These are phyloP conservation scores for Vicia faba DNA, from an alignment of 306 rosid species.

Conservation along the genomic window DNA sequence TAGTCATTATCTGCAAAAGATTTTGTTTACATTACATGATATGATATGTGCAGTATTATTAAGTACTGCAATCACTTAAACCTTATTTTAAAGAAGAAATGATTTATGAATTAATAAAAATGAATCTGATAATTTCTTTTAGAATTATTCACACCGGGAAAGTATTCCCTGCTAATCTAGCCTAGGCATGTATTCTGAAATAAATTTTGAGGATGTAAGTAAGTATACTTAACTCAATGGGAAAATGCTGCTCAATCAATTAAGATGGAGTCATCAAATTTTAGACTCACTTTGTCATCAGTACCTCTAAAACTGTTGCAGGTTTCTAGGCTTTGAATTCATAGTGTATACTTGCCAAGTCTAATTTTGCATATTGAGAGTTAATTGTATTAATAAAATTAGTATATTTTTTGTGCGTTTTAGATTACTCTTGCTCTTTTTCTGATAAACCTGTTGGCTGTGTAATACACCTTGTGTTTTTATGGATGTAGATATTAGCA, in stretches of 20 bases:
- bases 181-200: conserved; percentile 2
- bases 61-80: not conserved
- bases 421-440: not conserved
- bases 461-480: conserved; percentile 35
- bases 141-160: not conserved
- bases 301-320: not conserved
- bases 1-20: conserved; percentile 23
- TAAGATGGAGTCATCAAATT: not conserved
- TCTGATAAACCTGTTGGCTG: conserved; percentile 30
- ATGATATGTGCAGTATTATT: conserved; percentile 7
- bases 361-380: conserved; percentile 33
- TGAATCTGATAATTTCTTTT: conserved; percentile 5
- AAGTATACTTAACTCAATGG: conserved; percentile 2
- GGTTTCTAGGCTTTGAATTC: conserved; percentile 13
- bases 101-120: conserved; percentile 16
- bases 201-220: not conserved
- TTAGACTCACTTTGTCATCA: not conserved
- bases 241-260: conserved; percentile 4
- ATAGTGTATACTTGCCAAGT: conserved; percentile 7
- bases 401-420: conserved; percentile 20
- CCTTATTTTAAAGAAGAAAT: not conserved
- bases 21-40: not conserved
- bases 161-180: conserved; percentile 3
- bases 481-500: conserved; percentile 79
- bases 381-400: conserved; percentile 16